Evolutionary conservation across 2,329 filamentous ascomycete species (phyloP).

Genomic region (Xylariaceae sp.): DNA sequence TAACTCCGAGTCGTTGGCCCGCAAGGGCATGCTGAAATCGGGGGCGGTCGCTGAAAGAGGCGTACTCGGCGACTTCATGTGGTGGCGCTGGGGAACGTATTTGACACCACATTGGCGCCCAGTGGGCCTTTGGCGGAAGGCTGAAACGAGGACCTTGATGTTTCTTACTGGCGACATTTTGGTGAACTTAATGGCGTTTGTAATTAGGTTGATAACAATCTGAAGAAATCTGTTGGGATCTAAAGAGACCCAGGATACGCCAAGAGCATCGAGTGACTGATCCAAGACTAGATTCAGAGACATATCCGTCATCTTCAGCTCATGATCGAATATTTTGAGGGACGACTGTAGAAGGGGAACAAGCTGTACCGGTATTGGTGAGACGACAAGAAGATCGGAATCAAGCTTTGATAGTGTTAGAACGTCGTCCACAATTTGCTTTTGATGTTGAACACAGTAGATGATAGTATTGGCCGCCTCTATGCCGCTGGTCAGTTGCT

Average conservation of each 20-base stretch:
- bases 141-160: slow-evolving; percentile 45
- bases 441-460: slow-evolving; percentile 75
- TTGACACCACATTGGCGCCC: slow-evolving; percentile 45
- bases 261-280: slow-evolving; percentile 52
- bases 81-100: slow-evolving; percentile 54
- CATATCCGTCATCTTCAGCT: slow-evolving; percentile 66
- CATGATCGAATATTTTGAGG: slow-evolving; percentile 74
- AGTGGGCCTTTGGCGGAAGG: slow-evolving; percentile 34
- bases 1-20: slow-evolving; percentile 26
- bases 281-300: slow-evolving; percentile 61
- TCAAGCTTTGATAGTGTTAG: slow-evolving; percentile 72
- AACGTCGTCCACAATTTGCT: slow-evolving; percentile 72
- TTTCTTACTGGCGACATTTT: slow-evolving; percentile 56
- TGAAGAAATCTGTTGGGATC: slow-evolving; percentile 74
- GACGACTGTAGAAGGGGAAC: slow-evolving; percentile 62
- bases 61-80: slow-evolving; percentile 21
- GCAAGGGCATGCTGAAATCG: background rate
- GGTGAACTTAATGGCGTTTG: slow-evolving; percentile 81
- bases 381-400: slow-evolving; percentile 68
- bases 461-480: slow-evolving; percentile 75
- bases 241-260: slow-evolving; percentile 61
- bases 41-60: slow-evolving; percentile 3
- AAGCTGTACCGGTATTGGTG: slow-evolving; percentile 65
- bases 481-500: slow-evolving; percentile 55
- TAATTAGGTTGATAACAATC: slow-evolving; percentile 74